These are phyloP conservation scores for Xylariaceae sp. DNA, from an alignment of 2,329 filamentous ascomycete species.

Conservation along the genomic window DNA sequence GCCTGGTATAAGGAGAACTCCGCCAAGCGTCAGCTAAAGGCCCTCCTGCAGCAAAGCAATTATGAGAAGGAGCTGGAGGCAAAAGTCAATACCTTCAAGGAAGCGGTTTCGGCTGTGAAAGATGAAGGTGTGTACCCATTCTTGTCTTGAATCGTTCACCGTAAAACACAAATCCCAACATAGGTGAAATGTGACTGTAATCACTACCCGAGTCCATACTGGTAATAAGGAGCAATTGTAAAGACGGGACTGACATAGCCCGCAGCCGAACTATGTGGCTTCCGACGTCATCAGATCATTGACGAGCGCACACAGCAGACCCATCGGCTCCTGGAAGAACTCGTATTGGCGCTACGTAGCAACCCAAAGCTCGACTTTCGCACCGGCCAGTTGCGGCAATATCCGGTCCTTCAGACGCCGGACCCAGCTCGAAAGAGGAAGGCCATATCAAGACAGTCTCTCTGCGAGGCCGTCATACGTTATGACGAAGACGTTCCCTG, in stretches of 20 bases:
- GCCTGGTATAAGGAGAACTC: constrained; percentile 21
- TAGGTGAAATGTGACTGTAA: too few species aligned
- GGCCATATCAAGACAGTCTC: constrained; percentile 19
- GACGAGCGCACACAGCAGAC: not conserved
- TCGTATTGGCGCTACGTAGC: constrained; percentile 1
- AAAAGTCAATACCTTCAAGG: constrained; percentile 15
- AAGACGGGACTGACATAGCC: not conserved
- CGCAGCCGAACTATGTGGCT: constrained; percentile 1
- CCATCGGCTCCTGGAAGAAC: not conserved
- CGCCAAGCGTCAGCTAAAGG: constrained; percentile 5
- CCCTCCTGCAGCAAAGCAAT: constrained; percentile 10
- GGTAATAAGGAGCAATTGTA: too few species aligned
- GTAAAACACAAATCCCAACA: too few species aligned
- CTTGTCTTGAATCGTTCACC: too few species aligned
- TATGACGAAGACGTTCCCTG: constrained; percentile 14
- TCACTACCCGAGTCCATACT: too few species aligned
- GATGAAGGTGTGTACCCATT: constrained; percentile 2
- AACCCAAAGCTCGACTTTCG: not conserved
- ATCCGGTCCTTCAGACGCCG: not conserved
- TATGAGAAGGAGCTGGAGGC: constrained; percentile 20
- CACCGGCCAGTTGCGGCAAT: not conserved
- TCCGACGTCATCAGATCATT: not conserved
- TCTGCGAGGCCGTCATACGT: constrained; percentile 18
- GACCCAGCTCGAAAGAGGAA: not conserved
- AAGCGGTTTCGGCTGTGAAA: constrained; percentile 11